Base-by-base conservation (phyloP, 305 asterid genomes). In the Caryopteris hybrid region DNA sequence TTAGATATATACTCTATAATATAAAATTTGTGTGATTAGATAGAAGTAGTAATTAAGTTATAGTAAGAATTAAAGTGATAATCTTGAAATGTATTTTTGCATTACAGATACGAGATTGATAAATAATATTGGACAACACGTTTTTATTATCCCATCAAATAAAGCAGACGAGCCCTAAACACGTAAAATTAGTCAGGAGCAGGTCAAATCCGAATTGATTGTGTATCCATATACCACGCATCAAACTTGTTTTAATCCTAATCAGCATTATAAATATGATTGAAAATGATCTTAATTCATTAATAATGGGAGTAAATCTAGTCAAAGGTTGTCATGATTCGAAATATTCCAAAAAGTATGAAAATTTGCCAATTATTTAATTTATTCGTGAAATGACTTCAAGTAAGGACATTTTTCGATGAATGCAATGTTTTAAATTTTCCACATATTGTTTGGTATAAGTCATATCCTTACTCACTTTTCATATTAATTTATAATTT, bases 281-380 rank as follows among this genome's bases (percentile, higher is more conserved):
- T 58, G 48, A 36, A 59, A 52, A n/a, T 47, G 38, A 14, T 33
- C 60, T 63, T 33, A 16, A 58, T 17, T 8, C 3, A 48, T 58
- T 63, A 25, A 1, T 43, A 56, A 57, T 53, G 3, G 20, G 56
- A 23, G 16, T 21, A 34, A 42, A 8, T 53, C 20, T 46, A 52
- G 70, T 55, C 33, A 47, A 66, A 38, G n/a, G 12, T 6, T 23
- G 66, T 23, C 34, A 74, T 74, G 43, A 74, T 74, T 45, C 61
- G 42, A 54, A 74, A 34, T 61, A 67, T 61, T 68, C 54, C 21
- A 45, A 66, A 52, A 61, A 16, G 16, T 11, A 54, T 11, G 71
- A 53, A 27, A 36, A 34, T 8, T 43, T 27, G 36, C 36, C 14
- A 58, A 60, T 65, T 59, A 33, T 55, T 27, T 20, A 27, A 29